Percentiles rank a stretch among this genome's conserved stretches.
These are phyloP conservation scores for Rhododendron henanense DNA, from an alignment of 148 eudicot species.

Conservation along the genomic window DNA sequence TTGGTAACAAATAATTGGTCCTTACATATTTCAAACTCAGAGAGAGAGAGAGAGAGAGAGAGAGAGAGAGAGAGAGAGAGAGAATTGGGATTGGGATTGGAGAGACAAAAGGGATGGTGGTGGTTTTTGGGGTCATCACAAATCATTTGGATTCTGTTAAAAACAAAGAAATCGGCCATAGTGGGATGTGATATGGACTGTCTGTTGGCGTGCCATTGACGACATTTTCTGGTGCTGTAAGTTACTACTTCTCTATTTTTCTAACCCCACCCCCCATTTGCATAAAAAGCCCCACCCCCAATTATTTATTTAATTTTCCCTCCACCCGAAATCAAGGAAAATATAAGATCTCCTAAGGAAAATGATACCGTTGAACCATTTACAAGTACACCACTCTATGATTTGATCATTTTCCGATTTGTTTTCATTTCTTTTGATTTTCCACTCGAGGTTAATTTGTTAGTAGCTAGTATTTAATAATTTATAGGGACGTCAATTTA, in stretches of 20 bases:
- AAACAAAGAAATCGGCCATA: not conserved
- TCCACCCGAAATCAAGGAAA: slow-evolving; percentile 3
- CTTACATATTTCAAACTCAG: not conserved
- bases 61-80: not conserved
- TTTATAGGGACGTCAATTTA: no score
- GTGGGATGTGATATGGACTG: not conserved
- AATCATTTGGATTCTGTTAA: slow-evolving; percentile 7
- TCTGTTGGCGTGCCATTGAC: slow-evolving; percentile 14
- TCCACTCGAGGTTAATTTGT: not conserved
- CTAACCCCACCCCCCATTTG: not conserved
- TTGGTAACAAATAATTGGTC: not conserved
- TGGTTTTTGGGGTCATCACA: slow-evolving; percentile 1
- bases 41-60: not conserved
- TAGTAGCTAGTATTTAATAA: no score
- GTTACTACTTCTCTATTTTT: not conserved
- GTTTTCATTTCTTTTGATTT: not conserved
- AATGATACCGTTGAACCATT: not conserved
- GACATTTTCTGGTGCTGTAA: not conserved
- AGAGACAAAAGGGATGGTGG: not conserved
- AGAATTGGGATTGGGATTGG: not conserved
- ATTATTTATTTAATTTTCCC: not conserved
- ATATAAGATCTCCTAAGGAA: not conserved
- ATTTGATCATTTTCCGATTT: not conserved
- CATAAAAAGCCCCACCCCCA: slow-evolving; percentile 13
- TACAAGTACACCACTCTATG: not conserved